Percentiles rank a stretch among this genome's conserved stretches.
These are phyloP conservation scores for Tulasnella sp. DNA, from an alignment of 768 basidiomycete genomes.

Conservation along the genomic window DNA sequence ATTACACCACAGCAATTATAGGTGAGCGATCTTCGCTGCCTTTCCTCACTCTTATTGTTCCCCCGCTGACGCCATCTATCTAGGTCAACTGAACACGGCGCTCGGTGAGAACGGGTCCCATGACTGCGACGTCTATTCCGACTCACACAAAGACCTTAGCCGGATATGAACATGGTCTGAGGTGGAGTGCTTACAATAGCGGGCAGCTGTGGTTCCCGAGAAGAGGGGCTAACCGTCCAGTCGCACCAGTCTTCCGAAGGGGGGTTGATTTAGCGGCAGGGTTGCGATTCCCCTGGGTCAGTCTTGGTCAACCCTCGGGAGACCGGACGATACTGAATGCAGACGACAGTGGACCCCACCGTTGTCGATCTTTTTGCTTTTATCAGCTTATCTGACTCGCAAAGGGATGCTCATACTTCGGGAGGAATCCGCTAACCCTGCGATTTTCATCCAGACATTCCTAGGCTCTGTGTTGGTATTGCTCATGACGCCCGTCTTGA, in stretches of 20 bases:
- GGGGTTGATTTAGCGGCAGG: not conserved
- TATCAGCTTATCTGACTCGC: not conserved
- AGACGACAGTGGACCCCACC: not conserved
- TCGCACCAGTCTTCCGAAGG: not conserved
- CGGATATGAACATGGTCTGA: not conserved
- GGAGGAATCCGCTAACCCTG: not conserved
- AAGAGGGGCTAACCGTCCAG: not conserved
- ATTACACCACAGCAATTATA: not conserved
- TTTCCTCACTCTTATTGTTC: accelerated
- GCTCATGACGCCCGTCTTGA: not conserved
- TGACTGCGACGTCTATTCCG: not conserved
- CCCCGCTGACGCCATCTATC: not conserved
- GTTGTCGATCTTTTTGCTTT: not conserved
- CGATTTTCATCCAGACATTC: not conserved
- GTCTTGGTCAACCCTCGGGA: not conserved
- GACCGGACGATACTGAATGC: not conserved
- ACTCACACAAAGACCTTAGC: not conserved
- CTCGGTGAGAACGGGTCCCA: not conserved
- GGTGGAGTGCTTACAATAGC: not conserved
- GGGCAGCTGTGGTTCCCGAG: not conserved
- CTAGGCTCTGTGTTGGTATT: not conserved
- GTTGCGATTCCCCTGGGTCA: not conserved
- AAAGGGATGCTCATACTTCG: not conserved
- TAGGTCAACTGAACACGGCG: not conserved
- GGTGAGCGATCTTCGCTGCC: not conserved